Conservation (phyloP, 805 yeast genomes). For the Diddensiella caesifluorescens region DNA sequence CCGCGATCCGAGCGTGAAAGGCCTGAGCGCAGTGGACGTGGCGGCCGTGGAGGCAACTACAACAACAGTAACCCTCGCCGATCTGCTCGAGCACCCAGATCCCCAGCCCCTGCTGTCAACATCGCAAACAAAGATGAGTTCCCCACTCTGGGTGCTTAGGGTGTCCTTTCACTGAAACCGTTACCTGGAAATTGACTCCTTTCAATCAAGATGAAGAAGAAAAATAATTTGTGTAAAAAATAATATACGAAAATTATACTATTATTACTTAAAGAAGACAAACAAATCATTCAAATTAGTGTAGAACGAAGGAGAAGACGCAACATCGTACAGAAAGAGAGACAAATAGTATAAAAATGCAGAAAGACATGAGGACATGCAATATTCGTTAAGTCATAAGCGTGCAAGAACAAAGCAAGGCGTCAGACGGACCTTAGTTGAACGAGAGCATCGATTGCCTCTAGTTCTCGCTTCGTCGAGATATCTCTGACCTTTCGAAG, state of each 20-base stretch:
- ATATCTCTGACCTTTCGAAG: conserved; percentile 38
- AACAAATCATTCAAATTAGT: no score
- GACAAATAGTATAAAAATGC: neutral
- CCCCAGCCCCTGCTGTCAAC: conserved; percentile 22
- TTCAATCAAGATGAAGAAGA: conserved; percentile 4
- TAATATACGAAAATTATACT: no score
- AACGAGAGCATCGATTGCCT: conserved; percentile 64
- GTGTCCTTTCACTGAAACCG: neutral
- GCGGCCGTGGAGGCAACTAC: conserved; percentile 12
- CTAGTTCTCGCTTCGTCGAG: conserved; percentile 36
- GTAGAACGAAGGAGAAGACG: no score
- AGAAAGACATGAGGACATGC: neutral
- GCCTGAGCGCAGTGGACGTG: conserved; percentile 14
- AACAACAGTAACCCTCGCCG: conserved; percentile 30
- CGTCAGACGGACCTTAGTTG: conserved; percentile 39
- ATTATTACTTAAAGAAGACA: no score
- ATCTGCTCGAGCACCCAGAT: conserved; percentile 22
- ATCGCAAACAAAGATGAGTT: conserved; percentile 23
- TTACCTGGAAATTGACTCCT: neutral
- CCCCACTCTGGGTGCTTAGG: conserved; percentile 27
- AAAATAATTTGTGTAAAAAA: conserved; percentile 5
- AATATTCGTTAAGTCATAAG: neutral
- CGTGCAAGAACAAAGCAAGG: neutral
- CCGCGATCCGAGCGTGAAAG: conserved; percentile 34
- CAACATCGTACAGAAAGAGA: conserved; percentile 33